These are phyloP conservation scores for Cladophialophora chaetospira DNA, from an alignment of 2,329 filamentous ascomycete species.

Conservation along the genomic window DNA sequence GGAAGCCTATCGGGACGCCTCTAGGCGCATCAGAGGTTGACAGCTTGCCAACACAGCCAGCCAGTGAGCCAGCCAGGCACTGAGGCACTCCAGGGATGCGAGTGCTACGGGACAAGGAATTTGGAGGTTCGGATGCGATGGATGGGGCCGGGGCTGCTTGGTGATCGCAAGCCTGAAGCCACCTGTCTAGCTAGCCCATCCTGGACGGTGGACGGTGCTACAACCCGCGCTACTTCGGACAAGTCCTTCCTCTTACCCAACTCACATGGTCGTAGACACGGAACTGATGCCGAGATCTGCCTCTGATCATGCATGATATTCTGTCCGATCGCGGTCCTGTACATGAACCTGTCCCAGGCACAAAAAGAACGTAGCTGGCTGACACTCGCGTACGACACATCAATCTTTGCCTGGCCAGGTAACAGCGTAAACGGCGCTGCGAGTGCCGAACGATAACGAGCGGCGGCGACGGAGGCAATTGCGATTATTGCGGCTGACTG, in stretches of 20 bases:
- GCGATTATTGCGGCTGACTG: slow-evolving; percentile 12
- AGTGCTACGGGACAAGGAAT: slow-evolving; percentile 12
- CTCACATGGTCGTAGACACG: background rate
- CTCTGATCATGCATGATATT: too few relatives aligned
- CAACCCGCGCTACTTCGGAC: background rate
- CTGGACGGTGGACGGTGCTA: background rate
- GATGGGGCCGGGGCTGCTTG: too few relatives aligned
- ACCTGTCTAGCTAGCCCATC: too few relatives aligned
- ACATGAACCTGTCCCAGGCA: background rate
- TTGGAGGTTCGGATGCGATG: background rate
- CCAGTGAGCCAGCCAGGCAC: background rate
- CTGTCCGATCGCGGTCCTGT: background rate
- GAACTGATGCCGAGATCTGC: background rate
- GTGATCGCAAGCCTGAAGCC: too few relatives aligned
- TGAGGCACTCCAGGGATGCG: slow-evolving; percentile 5
- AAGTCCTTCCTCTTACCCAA: background rate
- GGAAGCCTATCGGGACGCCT: slow-evolving; percentile 10
- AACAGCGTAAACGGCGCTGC: background rate
- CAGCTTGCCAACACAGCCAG: slow-evolving; percentile 14
- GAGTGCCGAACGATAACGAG: too few relatives aligned
- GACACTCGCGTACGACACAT: background rate
- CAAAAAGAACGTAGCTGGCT: background rate
- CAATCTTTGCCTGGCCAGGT: background rate
- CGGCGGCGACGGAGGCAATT: background rate
- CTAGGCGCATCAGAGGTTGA: slow-evolving; percentile 11